phyloP scores from a whole-genome alignment of 208 protist species.

The Crithidia acanthocephali region DNA sequence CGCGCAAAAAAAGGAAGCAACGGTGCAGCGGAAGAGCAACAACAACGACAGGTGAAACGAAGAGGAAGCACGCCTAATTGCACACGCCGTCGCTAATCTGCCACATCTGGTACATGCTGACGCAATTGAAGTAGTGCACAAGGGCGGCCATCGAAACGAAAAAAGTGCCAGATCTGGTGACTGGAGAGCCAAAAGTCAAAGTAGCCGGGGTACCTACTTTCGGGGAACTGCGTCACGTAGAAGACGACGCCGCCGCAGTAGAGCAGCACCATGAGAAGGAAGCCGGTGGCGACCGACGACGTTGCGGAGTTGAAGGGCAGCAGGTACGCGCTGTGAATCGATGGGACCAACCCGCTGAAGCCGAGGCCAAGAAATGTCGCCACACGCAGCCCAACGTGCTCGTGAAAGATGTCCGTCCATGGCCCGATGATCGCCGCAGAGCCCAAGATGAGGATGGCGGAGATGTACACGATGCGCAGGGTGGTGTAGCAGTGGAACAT shows the following conservation, averaged over 20 bases:
- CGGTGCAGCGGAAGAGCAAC: background rate
- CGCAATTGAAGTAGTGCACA: slow-evolving; percentile 76
- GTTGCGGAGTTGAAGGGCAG: slow-evolving; percentile 32
- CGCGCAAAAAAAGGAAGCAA: background rate
- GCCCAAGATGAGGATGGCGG: slow-evolving; percentile 66
- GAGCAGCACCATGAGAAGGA: slow-evolving; percentile 67
- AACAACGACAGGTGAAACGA: background rate
- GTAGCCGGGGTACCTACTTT: slow-evolving; percentile 62
- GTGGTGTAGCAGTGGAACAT: slow-evolving; percentile 72
- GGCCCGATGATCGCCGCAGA: slow-evolving; percentile 69
- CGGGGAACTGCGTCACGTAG: slow-evolving; percentile 79
- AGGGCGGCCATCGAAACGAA: slow-evolving; percentile 72
- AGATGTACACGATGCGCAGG: slow-evolving; percentile 64
- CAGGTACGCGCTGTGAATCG: slow-evolving; percentile 57
- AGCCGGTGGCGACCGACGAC: slow-evolving; percentile 39
- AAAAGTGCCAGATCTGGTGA: slow-evolving; percentile 87
- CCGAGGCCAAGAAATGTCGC: slow-evolving; percentile 72
- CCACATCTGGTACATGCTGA: slow-evolving; percentile 71
- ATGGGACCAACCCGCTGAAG: slow-evolving; percentile 66
- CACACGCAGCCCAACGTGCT: slow-evolving; percentile 54
- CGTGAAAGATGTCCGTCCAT: slow-evolving; percentile 61
- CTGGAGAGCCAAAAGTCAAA: slow-evolving; percentile 77
- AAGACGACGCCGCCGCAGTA: slow-evolving; percentile 78
- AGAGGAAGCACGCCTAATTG: background rate
- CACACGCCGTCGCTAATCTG: slow-evolving; percentile 43